Conservation (phyloP, 1,284 basidiomycete species). For the Cryptococcus sp. region DNA sequence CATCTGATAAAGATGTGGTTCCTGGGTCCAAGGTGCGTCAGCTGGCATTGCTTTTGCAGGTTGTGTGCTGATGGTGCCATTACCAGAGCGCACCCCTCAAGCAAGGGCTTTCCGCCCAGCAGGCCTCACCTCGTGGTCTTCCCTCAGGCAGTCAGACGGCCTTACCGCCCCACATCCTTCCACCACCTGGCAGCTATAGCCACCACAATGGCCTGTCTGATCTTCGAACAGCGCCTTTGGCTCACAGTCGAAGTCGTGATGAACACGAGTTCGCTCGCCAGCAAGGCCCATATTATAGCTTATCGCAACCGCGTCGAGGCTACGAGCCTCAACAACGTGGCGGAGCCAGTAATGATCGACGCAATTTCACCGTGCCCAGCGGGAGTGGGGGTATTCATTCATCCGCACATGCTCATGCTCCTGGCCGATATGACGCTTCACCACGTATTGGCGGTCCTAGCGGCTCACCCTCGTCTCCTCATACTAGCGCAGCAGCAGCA, state of each 20-base stretch:
- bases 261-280: constrained; percentile 42
- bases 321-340: neutral
- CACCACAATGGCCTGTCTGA: constrained; percentile 33
- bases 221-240: constrained; percentile 40
- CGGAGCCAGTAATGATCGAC: constrained; percentile 18
- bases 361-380: constrained; percentile 34
- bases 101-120: constrained; percentile 42
- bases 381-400: constrained; percentile 3
- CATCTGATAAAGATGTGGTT: constrained; percentile 40
- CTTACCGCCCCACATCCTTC: constrained; percentile 38
- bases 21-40: constrained; percentile 42
- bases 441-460: constrained; percentile 1
- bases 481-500: constrained; percentile 1
- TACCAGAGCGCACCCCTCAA: constrained; percentile 45
- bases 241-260: constrained; percentile 23
- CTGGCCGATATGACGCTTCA: constrained; percentile 10
- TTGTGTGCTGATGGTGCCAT: constrained; percentile 8
- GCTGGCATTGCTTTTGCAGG: neutral
- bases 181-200: constrained; percentile 28
- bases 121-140: constrained; percentile 42
- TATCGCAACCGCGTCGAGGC: neutral
- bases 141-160: constrained; percentile 43
- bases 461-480: constrained; percentile 10
- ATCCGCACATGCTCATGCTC: constrained; percentile 1
- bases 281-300: constrained; percentile 18